phyloP scores from a whole-genome alignment of 2,329 filamentous ascomycete genomes.

The Stromatinia cepivora region DNA sequence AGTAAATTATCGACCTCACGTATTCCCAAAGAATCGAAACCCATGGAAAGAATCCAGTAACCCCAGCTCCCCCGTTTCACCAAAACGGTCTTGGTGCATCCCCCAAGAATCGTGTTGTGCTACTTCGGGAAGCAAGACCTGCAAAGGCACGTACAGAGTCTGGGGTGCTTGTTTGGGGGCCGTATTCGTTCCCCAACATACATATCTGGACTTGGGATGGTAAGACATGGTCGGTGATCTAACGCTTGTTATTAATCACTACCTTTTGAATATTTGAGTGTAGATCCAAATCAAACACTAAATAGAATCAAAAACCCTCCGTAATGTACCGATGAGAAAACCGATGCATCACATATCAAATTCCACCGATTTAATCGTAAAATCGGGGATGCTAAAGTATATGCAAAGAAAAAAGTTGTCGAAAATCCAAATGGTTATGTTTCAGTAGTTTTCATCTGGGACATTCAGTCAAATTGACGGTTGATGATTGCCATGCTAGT shows the following conservation, averaged over 20 bases:
- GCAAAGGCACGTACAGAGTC: not conserved
- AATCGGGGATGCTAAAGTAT: not conserved
- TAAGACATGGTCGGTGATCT: constrained; percentile 11
- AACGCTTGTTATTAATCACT: not conserved
- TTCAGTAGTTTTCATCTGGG: constrained; percentile 1
- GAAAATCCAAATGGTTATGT: not conserved
- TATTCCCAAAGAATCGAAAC: not conserved
- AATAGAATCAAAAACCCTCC: not conserved
- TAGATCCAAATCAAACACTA: not conserved
- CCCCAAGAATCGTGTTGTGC: not conserved
- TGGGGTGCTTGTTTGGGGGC: constrained; percentile 1
- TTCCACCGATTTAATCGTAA: not conserved
- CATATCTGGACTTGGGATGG: not conserved
- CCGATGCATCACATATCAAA: not conserved
- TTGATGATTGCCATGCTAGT: constrained; percentile 3
- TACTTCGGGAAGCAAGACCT: not conserved
- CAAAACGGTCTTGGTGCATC: constrained; percentile 15
- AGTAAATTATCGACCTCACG: not conserved
- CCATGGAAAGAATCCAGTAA: too few relatives aligned
- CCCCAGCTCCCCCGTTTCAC: constrained; percentile 9
- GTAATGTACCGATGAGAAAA: not conserved
- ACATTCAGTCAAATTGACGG: not conserved
- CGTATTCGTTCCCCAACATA: not conserved
- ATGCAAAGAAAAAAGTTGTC: not conserved
- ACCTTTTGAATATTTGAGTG: not conserved